A percentile compares a stretch with the other conserved stretches of the same genome.
Evolutionary conservation across 2,329 filamentous ascomycete species (phyloP).

Genomic region (Arachnopeziza araneosa): DNA sequence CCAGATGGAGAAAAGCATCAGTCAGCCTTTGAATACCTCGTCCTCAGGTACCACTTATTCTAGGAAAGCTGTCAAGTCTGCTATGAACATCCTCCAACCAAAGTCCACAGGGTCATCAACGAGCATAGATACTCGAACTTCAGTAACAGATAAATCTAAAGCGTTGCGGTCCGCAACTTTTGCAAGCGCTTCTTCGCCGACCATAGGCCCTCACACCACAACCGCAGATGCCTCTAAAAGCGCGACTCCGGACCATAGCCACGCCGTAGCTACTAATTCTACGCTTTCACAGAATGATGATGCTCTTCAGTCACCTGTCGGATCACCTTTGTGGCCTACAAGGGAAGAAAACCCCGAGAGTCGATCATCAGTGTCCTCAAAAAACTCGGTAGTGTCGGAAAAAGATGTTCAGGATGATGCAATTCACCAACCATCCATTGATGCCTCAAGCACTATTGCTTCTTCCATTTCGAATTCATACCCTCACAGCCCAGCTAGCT

Average conservation of each 20-base stretch:
- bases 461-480: slow-evolving; percentile 13
- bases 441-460: slow-evolving; percentile 11
- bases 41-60: slow-evolving; percentile 43
- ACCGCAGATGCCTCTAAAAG: slow-evolving; percentile 60
- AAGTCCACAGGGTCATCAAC: slow-evolving; percentile 41
- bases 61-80: slow-evolving; percentile 36
- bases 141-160: slow-evolving; percentile 41
- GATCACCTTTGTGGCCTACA: slow-evolving; percentile 37
- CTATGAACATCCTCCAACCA: slow-evolving; percentile 20
- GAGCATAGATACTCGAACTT: slow-evolving; percentile 42
- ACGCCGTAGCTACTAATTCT: slow-evolving; percentile 66
- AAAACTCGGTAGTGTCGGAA: slow-evolving; percentile 39
- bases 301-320: slow-evolving; percentile 45
- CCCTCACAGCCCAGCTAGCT: slow-evolving; percentile 31
- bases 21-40: slow-evolving; percentile 33
- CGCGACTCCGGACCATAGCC: slow-evolving; percentile 47
- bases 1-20: slow-evolving; percentile 52
- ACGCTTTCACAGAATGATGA: slow-evolving; percentile 47
- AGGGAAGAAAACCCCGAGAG: slow-evolving; percentile 38
- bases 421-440: slow-evolving; percentile 27
- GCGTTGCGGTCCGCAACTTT: slow-evolving; percentile 58
- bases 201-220: slow-evolving; percentile 60
- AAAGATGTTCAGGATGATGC: slow-evolving; percentile 28
- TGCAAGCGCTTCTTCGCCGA: slow-evolving; percentile 55
- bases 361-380: slow-evolving; percentile 46